Evolutionary conservation across 208 protist species (phyloP), one percentile per base, ranked within the genome.

Genomic region (Vickermania spadyakhi): DNA sequence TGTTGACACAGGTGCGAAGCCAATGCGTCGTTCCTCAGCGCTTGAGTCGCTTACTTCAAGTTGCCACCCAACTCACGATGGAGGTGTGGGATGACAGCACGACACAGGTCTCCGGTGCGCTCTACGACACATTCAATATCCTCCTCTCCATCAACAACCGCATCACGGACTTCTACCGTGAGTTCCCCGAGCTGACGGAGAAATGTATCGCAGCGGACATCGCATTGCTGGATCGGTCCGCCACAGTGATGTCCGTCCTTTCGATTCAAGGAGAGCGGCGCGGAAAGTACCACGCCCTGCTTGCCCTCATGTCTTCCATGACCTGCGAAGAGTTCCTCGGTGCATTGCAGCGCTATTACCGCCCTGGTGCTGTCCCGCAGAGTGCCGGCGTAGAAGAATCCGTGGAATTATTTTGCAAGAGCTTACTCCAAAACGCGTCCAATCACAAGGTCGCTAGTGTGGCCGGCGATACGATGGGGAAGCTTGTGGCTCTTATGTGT

Each of bases 61-160:
- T 56, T n/a, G 72, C 82, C 25, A 82, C 77, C 49, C 79, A 88
- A 65, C 64, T 96, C 28, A 78, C 90, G 50, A 91, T 93, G 76
- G 75, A 71, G 3, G 72, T 96, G 22, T 96, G 89, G 86, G 89
- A 96, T 58, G 89, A 96, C 31, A 78, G 73, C 36, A 96, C 89
- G 25, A 81, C 86, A 63, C 86, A 91, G 52, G 78, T 91, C 52
- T 81, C 89, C 14, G 86, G 89, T 1, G 73, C 83, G 14, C 72
- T 96, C 11, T 91, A 93, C 71, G 77, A 69, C 50, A 89, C 89
- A 30, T 96, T 89, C 69, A 73, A 73, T 59, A 65, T 70, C 56
- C 60, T 85, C 23, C 74, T 85, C 55, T 45, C 55, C 42, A 67
- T 72, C 14, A 60, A 76, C 56, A 66, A 82, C 41, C 54, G 79